Evolutionary conservation across 352 stramenopile genomes (phyloP).

Genomic region (Phytophthora fragariaefolia): DNA sequence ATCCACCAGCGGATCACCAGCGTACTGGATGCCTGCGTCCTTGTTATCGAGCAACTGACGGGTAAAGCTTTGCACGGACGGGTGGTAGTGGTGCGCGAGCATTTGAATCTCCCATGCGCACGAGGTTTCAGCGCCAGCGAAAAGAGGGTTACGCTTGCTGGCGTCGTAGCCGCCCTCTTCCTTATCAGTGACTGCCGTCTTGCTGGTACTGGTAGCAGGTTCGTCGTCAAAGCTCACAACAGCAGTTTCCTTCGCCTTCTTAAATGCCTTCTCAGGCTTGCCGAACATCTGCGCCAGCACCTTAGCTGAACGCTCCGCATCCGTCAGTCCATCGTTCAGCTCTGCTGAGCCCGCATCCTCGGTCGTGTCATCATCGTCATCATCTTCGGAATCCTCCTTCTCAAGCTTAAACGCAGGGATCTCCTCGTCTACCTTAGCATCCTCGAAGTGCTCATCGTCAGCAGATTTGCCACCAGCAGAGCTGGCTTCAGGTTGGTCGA

Average conservation of each 20-base stretch:
- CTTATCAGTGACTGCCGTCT: slow-evolving; percentile 16
- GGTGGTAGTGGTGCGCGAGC: slow-evolving; percentile 95
- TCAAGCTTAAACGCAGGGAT: slow-evolving; percentile 46
- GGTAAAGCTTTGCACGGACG: slow-evolving; percentile 94
- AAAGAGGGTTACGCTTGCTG: slow-evolving; percentile 90
- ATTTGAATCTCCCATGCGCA: slow-evolving; percentile 95
- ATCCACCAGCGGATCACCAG: slow-evolving; percentile 96
- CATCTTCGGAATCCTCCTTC: slow-evolving; percentile 48
- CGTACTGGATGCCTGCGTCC: slow-evolving; percentile 88
- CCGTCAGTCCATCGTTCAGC: slow-evolving; percentile 52
- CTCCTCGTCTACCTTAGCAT: slow-evolving; percentile 47
- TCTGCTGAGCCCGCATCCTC: slow-evolving; percentile 35
- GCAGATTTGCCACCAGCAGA: slow-evolving; percentile 6
- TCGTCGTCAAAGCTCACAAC: slow-evolving; percentile 55
- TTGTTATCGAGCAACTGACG: slow-evolving; percentile 77
- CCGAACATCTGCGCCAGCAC: slow-evolving; percentile 78
- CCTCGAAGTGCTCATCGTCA: slow-evolving; percentile 69
- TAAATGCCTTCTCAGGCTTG: slow-evolving; percentile 22
- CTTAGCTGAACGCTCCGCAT: slow-evolving; percentile 58
- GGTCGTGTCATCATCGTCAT: slow-evolving; percentile 41
- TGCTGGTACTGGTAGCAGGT: not conserved
- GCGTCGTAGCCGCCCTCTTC: slow-evolving; percentile 72
- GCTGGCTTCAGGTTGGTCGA: slow-evolving; percentile 67
- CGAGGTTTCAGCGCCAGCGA: slow-evolving; percentile 66
- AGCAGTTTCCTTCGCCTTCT: slow-evolving; percentile 25